Evolutionary conservation across 1,139 yeast species (phyloP).

Genomic region (Pichia sp.): DNA sequence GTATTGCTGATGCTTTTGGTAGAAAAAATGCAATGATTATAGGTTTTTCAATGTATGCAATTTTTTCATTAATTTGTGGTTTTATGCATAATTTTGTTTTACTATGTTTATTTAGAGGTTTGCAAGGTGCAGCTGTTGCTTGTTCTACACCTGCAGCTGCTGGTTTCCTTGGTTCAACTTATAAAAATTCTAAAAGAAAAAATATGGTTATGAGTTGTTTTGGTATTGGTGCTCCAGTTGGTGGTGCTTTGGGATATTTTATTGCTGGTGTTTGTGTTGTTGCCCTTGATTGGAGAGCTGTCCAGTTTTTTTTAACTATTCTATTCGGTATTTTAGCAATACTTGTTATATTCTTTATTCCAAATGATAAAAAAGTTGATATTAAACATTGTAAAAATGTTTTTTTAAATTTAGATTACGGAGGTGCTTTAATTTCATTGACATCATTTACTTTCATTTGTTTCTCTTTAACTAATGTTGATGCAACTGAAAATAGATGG

Average conservation of each 20-base stretch:
- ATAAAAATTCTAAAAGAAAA: conserved; percentile 34
- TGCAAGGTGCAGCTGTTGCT: conserved; percentile 38
- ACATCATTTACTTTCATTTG: conserved; percentile 36
- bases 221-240: conserved; percentile 42
- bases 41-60: conserved; percentile 31
- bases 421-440: conserved; percentile 35
- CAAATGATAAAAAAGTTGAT: conserved; percentile 27
- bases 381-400: conserved; percentile 23
- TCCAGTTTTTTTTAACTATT: conserved; percentile 36
- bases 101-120: conserved; percentile 35
- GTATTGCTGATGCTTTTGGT: conserved; percentile 40
- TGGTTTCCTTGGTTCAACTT: conserved; percentile 37
- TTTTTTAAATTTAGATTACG: conserved; percentile 32
- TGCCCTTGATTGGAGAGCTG: conserved; percentile 36
- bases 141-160: conserved; percentile 41
- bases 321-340: conserved; percentile 29
- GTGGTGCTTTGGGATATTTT: conserved; percentile 36
- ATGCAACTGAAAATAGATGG: conserved; percentile 38
- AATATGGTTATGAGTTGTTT: conserved; percentile 39
- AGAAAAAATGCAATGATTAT: conserved; percentile 33
- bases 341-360: conserved; percentile 29
- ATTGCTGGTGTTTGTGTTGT: conserved; percentile 37
- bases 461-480: conserved; percentile 38
- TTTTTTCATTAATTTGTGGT: conserved; percentile 35
- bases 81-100: conserved; percentile 33